These are phyloP conservation scores for Fusarium miscanthi DNA, from an alignment of 2,329 filamentous ascomycete genomes.

Conservation along the genomic window DNA sequence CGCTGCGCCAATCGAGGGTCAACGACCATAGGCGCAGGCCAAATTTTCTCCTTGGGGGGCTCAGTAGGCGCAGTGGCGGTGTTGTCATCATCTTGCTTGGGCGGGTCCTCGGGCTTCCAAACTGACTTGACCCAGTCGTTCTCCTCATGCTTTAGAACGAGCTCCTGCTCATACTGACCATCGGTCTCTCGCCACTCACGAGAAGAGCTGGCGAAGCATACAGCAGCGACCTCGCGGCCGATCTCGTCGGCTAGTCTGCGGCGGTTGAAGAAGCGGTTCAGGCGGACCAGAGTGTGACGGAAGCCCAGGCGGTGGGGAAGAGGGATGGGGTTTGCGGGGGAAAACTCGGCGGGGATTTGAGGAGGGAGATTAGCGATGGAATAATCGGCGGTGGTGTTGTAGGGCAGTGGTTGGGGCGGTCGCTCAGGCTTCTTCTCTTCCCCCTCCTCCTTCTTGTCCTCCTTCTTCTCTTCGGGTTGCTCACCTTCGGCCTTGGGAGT, in stretches of 20 bases:
- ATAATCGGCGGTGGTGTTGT: conserved; percentile 81
- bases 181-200: conserved; percentile 62
- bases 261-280: conserved; percentile 88
- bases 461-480: conserved; percentile 48
- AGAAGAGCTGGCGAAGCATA: conserved; percentile 74
- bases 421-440: conserved; percentile 66
- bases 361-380: conserved; percentile 70
- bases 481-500: conserved; percentile 44
- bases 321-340: conserved; percentile 76
- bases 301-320: conserved; percentile 95
- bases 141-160: conserved; percentile 76
- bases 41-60: conserved; percentile 73
- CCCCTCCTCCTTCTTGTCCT: conserved; percentile 53
- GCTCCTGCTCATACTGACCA: conserved; percentile 57
- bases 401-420: conserved; percentile 74
- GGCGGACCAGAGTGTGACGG: conserved; percentile 84
- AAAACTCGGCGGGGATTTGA: conserved; percentile 75
- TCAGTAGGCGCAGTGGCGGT: conserved; percentile 48
- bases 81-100: conserved; percentile 58
- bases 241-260: conserved; percentile 87
- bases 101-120: conserved; percentile 64
- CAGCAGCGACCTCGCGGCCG: conserved; percentile 86
- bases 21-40: conserved; percentile 78
- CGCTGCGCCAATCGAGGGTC: conserved; percentile 80
- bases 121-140: conserved; percentile 86